Evolutionary conservation across 495 filamentous ascomycete genomes (phyloP).

Genomic region (Daldinia caldariorum): DNA sequence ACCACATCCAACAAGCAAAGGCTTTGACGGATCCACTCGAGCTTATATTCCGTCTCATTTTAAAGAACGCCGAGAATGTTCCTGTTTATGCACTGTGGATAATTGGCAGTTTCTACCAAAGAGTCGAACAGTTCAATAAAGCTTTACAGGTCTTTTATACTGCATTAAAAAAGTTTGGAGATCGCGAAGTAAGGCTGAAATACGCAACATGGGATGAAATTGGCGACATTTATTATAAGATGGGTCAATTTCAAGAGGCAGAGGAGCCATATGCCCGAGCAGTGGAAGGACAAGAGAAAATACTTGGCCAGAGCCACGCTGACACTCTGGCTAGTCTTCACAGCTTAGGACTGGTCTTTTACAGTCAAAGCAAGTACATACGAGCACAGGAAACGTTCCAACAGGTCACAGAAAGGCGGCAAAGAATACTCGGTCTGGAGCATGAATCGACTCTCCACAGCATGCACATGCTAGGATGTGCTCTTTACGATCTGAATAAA

Average conservation of each 20-base stretch:
- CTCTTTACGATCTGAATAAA: too few relatives aligned
- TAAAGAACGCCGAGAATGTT: not conserved
- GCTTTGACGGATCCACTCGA: not conserved
- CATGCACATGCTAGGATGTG: too few relatives aligned
- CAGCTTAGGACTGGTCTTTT: not conserved
- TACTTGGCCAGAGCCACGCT: not conserved
- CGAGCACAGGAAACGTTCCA: not conserved
- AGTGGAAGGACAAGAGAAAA: not conserved
- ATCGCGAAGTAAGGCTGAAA: not conserved
- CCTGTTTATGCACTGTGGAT: not conserved
- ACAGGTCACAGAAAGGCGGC: not conserved
- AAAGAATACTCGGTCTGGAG: not conserved
- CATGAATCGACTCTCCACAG: not conserved
- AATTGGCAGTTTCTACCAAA: not conserved
- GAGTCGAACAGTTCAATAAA: not conserved
- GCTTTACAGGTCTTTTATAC: not conserved
- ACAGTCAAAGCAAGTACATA: not conserved
- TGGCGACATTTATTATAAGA: not conserved
- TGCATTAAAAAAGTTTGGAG: not conserved
- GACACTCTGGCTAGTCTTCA: not conserved
- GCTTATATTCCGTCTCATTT: slow-evolving; percentile 2
- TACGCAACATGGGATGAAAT: not conserved
- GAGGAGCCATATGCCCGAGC: not conserved
- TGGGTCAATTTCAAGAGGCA: not conserved
- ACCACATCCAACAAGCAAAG: not conserved